Base-by-base conservation (phyloP, 176 grass and related monocot genomes). In the Neostapfia colusana region DNA sequence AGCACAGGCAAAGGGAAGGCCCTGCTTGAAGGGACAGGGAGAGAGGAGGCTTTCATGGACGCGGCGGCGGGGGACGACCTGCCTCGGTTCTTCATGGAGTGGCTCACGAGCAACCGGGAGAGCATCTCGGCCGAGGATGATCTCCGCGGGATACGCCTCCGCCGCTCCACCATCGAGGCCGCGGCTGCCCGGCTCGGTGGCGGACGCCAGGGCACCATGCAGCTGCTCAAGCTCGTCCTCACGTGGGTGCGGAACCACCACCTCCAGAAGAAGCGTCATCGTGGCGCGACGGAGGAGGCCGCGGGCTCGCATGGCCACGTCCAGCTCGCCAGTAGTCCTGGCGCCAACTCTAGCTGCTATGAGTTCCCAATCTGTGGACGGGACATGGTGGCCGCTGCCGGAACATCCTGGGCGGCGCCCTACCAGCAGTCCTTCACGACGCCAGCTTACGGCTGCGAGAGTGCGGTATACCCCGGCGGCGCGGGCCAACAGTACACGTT, bases 221-320 rank as follows among this genome's bases (percentile, higher is more conserved):
- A 98, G 81, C 85, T 98, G 11, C 88, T 98, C 65, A 93, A 92
- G 67, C 92, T 95, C 61, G 92, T 99, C 72, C 92, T 99, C 13
- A 80, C 89, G 7, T 99, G 95, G 95, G 95, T 95, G 24, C 89
- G 92, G 81, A 90, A 95, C 77, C 77, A 99, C 50, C 92, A 95
- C 62, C 81, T 99, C 53, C 92, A 90, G 45, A 88, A 77, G 63
- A 95, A 95, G 66, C 80, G 83, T 10, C 78, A 31, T 4, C 82
- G 72, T 36, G 76, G 61, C 7, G 65, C 74, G 10, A 73, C 38
- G 17, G 85, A 80, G 54, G 79, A 80, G 31, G 76, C 57, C 15
- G 78, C 46, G 39, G 59, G 46, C 10, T 39, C 61, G 34, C 71
- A 69, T 63, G n/a, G n/a, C n/a, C n/a, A n/a, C n/a, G n/a, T n/a